phyloP scores from a whole-genome alignment of 805 yeast genomes.

The Candida quercuum region DNA sequence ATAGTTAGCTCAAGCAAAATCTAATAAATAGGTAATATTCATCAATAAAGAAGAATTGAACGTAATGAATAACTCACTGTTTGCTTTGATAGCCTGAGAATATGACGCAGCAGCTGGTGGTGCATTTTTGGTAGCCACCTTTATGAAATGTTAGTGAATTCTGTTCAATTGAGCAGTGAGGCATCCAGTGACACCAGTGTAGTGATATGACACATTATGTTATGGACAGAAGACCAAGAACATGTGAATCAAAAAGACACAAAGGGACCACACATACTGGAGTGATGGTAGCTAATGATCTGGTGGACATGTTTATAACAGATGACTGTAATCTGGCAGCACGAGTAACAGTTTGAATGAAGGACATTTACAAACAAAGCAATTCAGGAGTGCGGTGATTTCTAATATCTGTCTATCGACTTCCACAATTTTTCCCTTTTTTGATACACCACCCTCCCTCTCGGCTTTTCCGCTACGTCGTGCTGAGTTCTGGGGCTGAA shows the following conservation, averaged over 20 bases:
- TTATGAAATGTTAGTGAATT: slow-evolving; percentile 22
- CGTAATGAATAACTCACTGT: slow-evolving; percentile 30
- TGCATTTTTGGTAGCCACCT: slow-evolving; percentile 68
- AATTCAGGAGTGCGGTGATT: too few relatives aligned
- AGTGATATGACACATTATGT: not conserved
- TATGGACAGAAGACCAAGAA: not conserved
- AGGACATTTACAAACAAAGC: slow-evolving; percentile 21
- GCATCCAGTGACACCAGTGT: too few relatives aligned
- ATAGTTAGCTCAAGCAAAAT: too few relatives aligned
- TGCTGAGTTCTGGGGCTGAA: too few relatives aligned
- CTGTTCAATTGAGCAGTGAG: not conserved
- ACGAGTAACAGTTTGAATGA: slow-evolving; percentile 19
- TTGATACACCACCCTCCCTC: too few relatives aligned
- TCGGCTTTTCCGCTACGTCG: too few relatives aligned
- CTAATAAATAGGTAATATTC: not conserved
- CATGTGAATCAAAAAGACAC: not conserved
- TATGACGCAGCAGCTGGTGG: slow-evolving; percentile 98
- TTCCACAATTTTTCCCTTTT: not conserved
- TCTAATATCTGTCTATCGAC: not conserved
- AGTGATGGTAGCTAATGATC: slow-evolving; percentile 29
- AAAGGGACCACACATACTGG: slow-evolving; percentile 26
- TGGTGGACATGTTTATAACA: slow-evolving; percentile 18
- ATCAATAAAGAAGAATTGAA: not conserved
- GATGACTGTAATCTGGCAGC: slow-evolving; percentile 17
- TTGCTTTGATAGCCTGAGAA: slow-evolving; percentile 92